Conservation (phyloP, 768 basidiomycete species). For the Collybiopsis confluens region DNA sequence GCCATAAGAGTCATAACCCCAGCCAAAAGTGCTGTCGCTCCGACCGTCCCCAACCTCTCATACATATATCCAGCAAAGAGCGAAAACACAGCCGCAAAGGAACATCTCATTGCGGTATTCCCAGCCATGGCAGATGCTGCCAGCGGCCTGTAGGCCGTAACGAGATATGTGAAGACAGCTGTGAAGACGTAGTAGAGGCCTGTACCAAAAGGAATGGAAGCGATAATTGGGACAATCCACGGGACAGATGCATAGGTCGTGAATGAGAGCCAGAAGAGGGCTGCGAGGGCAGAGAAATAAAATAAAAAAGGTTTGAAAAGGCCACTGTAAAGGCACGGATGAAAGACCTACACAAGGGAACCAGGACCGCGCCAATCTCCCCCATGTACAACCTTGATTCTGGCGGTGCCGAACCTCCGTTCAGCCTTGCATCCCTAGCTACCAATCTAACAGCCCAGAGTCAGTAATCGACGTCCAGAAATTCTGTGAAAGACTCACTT, state of each 20-base stretch:
- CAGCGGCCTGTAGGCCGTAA: slow-evolving; percentile 63
- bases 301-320: slow-evolving; percentile 43
- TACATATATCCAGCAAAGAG: slow-evolving; percentile 68
- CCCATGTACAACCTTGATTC: slow-evolving; percentile 65
- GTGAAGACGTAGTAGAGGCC: slow-evolving; percentile 68
- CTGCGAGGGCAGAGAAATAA: slow-evolving; percentile 31
- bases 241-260: slow-evolving; percentile 44
- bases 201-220: slow-evolving; percentile 59
- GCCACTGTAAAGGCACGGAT: slow-evolving; percentile 43
- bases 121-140: slow-evolving; percentile 65
- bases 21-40: slow-evolving; percentile 47
- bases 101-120: slow-evolving; percentile 57
- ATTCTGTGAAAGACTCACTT: slow-evolving; percentile 32
- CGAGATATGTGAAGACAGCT: slow-evolving; percentile 66
- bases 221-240: slow-evolving; percentile 65
- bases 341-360: slow-evolving; percentile 46
- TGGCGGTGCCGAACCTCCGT: slow-evolving; percentile 53
- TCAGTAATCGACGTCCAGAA: slow-evolving; percentile 27
- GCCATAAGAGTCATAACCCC: not conserved
- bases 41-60: slow-evolving; percentile 54
- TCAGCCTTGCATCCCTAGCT: slow-evolving; percentile 27
- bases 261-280: slow-evolving; percentile 41
- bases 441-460: slow-evolving; percentile 26
- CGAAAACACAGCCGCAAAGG: slow-evolving; percentile 61
- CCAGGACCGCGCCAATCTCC: slow-evolving; percentile 60